Percentiles rank a stretch among this genome's conserved stretches.
Evolutionary conservation across 1,284 basidiomycete genomes (phyloP).

Genomic region (Leucoagaricus sp.): DNA sequence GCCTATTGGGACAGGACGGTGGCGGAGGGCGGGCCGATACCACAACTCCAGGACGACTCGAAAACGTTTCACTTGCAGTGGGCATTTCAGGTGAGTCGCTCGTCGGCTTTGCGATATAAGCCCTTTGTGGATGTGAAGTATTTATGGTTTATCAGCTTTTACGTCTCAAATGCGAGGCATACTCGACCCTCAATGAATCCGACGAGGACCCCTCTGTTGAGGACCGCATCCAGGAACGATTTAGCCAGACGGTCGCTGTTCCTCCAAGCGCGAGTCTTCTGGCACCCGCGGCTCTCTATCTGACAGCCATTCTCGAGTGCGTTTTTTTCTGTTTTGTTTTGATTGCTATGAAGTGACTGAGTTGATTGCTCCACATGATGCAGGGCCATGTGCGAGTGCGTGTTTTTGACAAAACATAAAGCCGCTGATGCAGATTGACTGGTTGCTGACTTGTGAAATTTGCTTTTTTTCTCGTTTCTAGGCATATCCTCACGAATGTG

Average conservation of each 20-base stretch:
- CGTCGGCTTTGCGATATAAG: conserved; percentile 9
- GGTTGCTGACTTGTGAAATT: conserved; percentile 19
- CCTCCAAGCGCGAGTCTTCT: conserved; percentile 61
- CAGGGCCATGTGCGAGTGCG: conserved; percentile 85
- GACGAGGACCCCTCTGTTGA: conserved; percentile 76
- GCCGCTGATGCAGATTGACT: conserved; percentile 16
- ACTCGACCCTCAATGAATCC: conserved; percentile 79
- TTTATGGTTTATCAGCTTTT: conserved; percentile 51
- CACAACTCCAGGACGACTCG: conserved; percentile 45
- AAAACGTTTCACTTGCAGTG: conserved; percentile 66
- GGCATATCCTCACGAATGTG: conserved; percentile 82
- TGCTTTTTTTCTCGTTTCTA: conserved; percentile 30
- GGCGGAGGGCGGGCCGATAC: conserved; percentile 37
- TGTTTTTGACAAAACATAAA: conserved; percentile 28
- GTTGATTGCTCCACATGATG: conserved; percentile 3
- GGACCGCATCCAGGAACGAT: conserved; percentile 56
- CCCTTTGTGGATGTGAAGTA: neutral
- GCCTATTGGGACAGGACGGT: conserved; percentile 78
- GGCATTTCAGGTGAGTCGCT: conserved; percentile 67
- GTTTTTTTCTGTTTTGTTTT: conserved; percentile 36
- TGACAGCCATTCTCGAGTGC: conserved; percentile 92
- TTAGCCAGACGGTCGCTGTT: conserved; percentile 44
- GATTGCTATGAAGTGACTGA: conserved; percentile 21
- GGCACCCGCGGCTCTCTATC: conserved; percentile 84
- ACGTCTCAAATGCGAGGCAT: conserved; percentile 81